Base-by-base conservation (phyloP, 2,329 filamentous ascomycete genomes). In the Aureobasidium vineae region DNA sequence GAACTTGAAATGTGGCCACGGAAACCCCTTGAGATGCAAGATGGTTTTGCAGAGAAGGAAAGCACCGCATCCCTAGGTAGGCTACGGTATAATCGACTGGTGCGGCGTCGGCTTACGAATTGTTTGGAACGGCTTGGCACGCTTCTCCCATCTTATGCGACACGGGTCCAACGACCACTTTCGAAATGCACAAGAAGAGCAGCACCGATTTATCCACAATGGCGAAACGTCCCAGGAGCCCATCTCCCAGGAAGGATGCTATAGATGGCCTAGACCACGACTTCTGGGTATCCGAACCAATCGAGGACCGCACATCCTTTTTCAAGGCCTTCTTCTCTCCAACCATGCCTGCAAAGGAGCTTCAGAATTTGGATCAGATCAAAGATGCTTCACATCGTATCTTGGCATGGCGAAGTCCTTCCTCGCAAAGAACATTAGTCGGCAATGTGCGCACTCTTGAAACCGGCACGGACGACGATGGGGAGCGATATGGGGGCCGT, bases 301-400 rank as follows among this genome's bases (percentile, higher is more conserved):
- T 85, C 65, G 72, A 80, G 59, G 82, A 85, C 70, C 81, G 83
- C 69, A 75, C 77, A n/a, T 84, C 82, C 13, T 79, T 74, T 19
- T 85, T 85, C 77, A 73, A 79, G 65, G 83, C 77, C 67, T 78
- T 79, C 69, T 85, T 79, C 74, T 83, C 82, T 33, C 78, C 81
- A 40, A 75, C 76, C 7, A 72, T 80, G 26, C 72, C 79, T 40
- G 72, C 77, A 26, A 71, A 75, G 69, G 70, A 76, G 31, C 76
- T 84, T 0, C 82, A 83, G 73, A 68, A 72, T 2, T 75, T 80
- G 23, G 74, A 78, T 0, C 77, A 81, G 43, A 78, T 83, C 68
- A 70, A 73, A 41, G 75, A 73, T 45, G 83, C 83, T 31, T 79
- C 77, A 6, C 83, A 85, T 72, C 79, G 79, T 59, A 82, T 85